Base-by-base conservation (phyloP, 2,329 filamentous ascomycete genomes). In the Pezicula neosporulosa region DNA sequence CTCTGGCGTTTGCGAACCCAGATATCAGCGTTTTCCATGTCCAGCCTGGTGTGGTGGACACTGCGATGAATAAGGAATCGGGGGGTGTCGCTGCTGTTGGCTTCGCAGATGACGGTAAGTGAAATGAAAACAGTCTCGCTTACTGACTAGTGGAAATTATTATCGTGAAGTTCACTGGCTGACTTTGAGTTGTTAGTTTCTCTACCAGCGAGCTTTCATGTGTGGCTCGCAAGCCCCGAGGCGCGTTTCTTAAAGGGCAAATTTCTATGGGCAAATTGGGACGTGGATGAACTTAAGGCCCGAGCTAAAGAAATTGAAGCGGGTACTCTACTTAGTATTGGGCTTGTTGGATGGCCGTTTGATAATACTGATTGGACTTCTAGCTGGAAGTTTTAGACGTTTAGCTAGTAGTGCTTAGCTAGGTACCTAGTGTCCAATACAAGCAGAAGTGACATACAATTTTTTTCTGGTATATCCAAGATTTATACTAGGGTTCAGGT, bases 201-300 rank as follows among this genome's bases (percentile, higher is more conserved):
- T 55, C 58, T 58, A 2, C 53, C 57, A 16, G 55, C 52, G 3
- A 56, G 52, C 42, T 62, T 62, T 48, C 55, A 48, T 41, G 49
- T 61, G 41, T 63, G 59, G 60, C 50, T 59, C 3, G 54, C 58
- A 30, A 60, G 54, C 24, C 58, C 68, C 1, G 74, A 80, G 54
- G 75, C 77, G 0, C 59, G 55, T 6, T 78, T 80, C 54, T 57
- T 80, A 24, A 73, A 70, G 38, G 67, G 70, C 3, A 74, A 72
- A 44, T 72, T 73, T 19, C 58, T 78, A 0, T 79, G 74, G 71
- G 67, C 70, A 10, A 74, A 74, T 19, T 80, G 76, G 77, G 77
- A 80, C 59, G 69, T 78, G 0, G 68, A 75, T 37, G 76, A 79
- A 56, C 66, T 80, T 33, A 73, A 73, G 59, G 62, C 64, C 1